Evolutionary conservation across 2,329 filamentous ascomycete species (phyloP), one percentile per base, ranked within the genome.

Genomic region (Aspergillus sp.): DNA sequence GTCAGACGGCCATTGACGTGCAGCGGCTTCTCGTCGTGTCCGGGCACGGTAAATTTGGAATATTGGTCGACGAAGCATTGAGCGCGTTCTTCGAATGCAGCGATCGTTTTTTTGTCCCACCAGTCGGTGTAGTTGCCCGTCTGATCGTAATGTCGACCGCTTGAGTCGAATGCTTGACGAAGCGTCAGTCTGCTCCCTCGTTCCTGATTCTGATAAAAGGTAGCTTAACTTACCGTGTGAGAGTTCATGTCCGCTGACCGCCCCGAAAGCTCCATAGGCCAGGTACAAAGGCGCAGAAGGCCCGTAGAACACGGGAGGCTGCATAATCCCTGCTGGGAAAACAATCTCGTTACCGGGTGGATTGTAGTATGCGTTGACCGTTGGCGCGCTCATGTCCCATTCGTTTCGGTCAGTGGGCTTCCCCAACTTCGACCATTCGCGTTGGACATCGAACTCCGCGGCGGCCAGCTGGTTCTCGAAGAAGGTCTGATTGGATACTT

Each of bases 21-120:
- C 0, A 83, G 67, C 3, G 74, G 69, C 50, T 79, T 75, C 1
- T 72, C 77, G 34, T 82, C 73, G 7, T 78, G 71, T 0, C 76
- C 78, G 0, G 71, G 69, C 8, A 85, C 72, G 0, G 76, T 79
- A 58, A 77, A 84, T 32, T 82, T 75, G 48, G 67, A 65, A 59
- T 84, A 86, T 64, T 86, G 81, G n/a, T 83, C 69, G 2, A 85
- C 68, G 49, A 87, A 85, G 63, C 83, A 87, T 50, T 82, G 66
- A 0, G 80, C 74, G 41, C 76, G 76, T 45, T 79, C 66, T 45
- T 76, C 63, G 58, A 85, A 87, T 1, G 70, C 77, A 4, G 72
- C 58, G 3, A 82, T 70, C 1, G 81, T 85, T 33, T 68, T 60
- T 6, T 81, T 69, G 10, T 79, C 78, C 82, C 82, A 86, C 82